Evolutionary conservation across 1,139 yeast genomes (phyloP), one percentile per base, ranked within the genome.

Genomic region (Candida mesenterica): DNA sequence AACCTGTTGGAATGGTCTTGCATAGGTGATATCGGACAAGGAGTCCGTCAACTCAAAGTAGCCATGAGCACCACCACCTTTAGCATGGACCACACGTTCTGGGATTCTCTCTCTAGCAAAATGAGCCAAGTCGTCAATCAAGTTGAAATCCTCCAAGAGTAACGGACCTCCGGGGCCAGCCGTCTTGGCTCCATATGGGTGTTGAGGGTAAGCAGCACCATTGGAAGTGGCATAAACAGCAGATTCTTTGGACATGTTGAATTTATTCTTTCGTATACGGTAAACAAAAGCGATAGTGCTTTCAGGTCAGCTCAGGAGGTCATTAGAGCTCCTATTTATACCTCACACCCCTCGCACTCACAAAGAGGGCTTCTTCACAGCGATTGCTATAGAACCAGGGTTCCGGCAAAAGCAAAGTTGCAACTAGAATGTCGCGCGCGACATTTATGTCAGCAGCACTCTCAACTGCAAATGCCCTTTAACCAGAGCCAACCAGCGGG

Each of bases 31-130:
- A 44, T 76, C 82, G 3, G 75, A 56, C 40, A 76, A 64, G 36
- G 75, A 77, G 43, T 76, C 79, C 12, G 82, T 77, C 39, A 75
- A 76, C 49, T 76, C 82, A 50, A 77, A 77, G 48, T 66, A 65
- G 19, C 82, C 82, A 49, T 68, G 76, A 5, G 80, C 82, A 46
- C 83, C 83, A 22, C 79, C 75, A 38, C 83, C 83, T 50, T 77
- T 77, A 30, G 83, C 83, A 46, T 77, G 83, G 10, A 78, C 83
- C 29, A 77, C 82, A 53, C 83, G 62, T 56, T 77, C 82, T 8
- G 82, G 83, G 37, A 77, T 73, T 49, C 82, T 62, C 53, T 77
- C 83, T 36, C 79, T 59, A 55, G 76, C 81, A 50, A 77, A 77
- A 50, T 77, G 83, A n/a, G 82, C 74, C 39, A 77, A 51, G 6